A percentile compares a stretch with the other conserved stretches of the same genome.
phyloP scores from a whole-genome alignment of 2,329 filamentous ascomycete genomes.

The Corinectria fuckeliana region DNA sequence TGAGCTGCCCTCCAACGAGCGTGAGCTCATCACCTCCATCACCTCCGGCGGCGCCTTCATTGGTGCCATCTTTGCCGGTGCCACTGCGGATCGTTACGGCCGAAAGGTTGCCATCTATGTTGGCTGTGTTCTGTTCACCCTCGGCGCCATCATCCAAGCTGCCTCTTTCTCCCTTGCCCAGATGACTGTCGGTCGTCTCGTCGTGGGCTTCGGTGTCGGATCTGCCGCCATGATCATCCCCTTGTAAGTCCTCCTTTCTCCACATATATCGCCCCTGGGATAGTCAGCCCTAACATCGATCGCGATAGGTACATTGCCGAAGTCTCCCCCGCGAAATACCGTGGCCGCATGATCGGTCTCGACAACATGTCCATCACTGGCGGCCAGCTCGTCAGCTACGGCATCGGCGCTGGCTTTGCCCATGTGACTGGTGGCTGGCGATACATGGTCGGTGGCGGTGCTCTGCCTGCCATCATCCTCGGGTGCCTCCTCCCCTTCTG shows the following conservation, averaged over 20 bases:
- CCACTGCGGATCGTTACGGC: slow-evolving; percentile 35
- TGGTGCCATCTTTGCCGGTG: slow-evolving; percentile 38
- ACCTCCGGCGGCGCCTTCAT: slow-evolving; percentile 49
- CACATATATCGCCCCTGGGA: no score
- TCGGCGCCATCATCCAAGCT: slow-evolving; percentile 37
- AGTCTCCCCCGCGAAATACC: slow-evolving; percentile 55
- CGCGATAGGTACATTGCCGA: slow-evolving; percentile 54
- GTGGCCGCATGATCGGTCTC: slow-evolving; percentile 56
- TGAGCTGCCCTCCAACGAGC: slow-evolving; percentile 49
- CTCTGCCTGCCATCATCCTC: slow-evolving; percentile 53
- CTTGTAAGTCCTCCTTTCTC: slow-evolving; percentile 18
- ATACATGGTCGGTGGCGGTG: slow-evolving; percentile 57
- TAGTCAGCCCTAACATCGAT: neutral
- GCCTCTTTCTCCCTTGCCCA: slow-evolving; percentile 35
- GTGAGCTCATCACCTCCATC: slow-evolving; percentile 59
- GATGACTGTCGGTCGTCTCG: slow-evolving; percentile 44
- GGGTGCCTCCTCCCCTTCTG: slow-evolving; percentile 51
- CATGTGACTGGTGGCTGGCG: slow-evolving; percentile 54
- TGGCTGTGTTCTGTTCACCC: slow-evolving; percentile 36
- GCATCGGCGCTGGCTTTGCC: slow-evolving; percentile 48
- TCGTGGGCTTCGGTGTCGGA: slow-evolving; percentile 58
- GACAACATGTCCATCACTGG: slow-evolving; percentile 55
- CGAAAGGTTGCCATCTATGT: slow-evolving; percentile 39
- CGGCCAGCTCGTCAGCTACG: slow-evolving; percentile 50
- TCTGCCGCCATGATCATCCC: slow-evolving; percentile 54